Evolutionary conservation across 2,329 filamentous ascomycete species (phyloP), one percentile per base, ranked within the genome.

Genomic region (Orbilia brochopaga): DNA sequence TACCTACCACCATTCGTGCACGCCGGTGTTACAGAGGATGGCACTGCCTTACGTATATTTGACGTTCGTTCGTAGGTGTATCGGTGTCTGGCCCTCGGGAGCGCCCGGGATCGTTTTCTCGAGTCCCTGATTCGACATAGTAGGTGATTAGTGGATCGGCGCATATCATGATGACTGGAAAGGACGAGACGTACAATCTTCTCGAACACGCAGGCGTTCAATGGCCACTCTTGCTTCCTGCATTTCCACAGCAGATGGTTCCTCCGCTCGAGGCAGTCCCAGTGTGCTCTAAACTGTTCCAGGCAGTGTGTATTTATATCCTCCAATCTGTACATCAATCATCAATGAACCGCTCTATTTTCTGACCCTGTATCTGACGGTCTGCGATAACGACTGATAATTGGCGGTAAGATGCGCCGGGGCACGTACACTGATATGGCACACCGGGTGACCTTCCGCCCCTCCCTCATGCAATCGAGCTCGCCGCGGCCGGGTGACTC

Each of bases 201-300:
- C 76, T 97, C 89, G 79, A 90, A 97, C 54, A 97, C 92, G 81
- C 94, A 99, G 82, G 88, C 89, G 85, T 97, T 99, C 78, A 99
- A 83, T 79, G 88, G 88, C 86, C 91, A 88, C 84, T 99, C 94
- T 74, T 86, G 84, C 78, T 87, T 88, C 77, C 94, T 87, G 83
- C 94, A 99, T 79, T 97, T 91, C 90, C 91, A 99, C 70, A 97
- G 83, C 82, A 96, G 91, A 79, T 99, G 94, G 84, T 99, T 99
- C 83, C 95, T 92, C 83, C 96, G 89, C 79, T 99, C 94, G 67
- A 99, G 85, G 79, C 94, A 99, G 78, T 91, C 85, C 92, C 92
- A 99, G 83, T 99, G 94, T 78, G 86, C 86, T 77, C 91, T 88
- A 85, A 99, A 99, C 81, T 96, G 86, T 74, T 88, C 85, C 64